A percentile compares a stretch with the other conserved stretches of the same genome.
Evolutionary conservation across 2,329 filamentous ascomycete species (phyloP).

Genomic region (Sporothrix pseudoabietina): DNA sequence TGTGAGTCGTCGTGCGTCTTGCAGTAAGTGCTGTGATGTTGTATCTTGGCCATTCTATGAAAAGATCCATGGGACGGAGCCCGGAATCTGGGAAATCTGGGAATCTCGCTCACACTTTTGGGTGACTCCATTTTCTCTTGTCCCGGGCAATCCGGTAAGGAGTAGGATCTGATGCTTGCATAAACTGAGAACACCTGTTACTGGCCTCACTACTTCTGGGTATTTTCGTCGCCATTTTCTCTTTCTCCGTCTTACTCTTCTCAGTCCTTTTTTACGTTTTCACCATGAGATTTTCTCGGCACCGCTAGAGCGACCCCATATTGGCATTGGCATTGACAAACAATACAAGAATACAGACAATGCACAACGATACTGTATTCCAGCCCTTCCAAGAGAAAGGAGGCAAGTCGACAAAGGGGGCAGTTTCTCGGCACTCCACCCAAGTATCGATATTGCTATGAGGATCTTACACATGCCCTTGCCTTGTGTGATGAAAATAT

Average conservation of each 20-base stretch:
- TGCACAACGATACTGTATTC: not conserved
- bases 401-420: not conserved
- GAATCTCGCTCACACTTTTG: not conserved
- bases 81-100: not conserved
- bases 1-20: not conserved
- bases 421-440: not conserved
- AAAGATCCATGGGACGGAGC: not conserved
- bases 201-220: not conserved
- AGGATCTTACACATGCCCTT: constrained; percentile 17
- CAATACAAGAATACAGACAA: too few species aligned
- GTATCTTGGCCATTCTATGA: not conserved
- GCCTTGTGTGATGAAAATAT: constrained; percentile 12
- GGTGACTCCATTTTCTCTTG: not conserved
- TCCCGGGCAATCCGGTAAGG: constrained; percentile 15
- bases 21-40: not conserved
- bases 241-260: not conserved
- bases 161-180: not conserved
- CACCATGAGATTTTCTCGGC: not conserved
- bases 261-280: not conserved
- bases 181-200: not conserved
- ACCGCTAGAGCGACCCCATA: constrained; percentile 19
- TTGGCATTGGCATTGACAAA: constrained; percentile 8
- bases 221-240: not conserved
- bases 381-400: constrained; percentile 4
- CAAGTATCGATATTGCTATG: not conserved